Evolutionary conservation across 805 yeast genomes (phyloP).

Genomic region (Nakazawaea pomicola): DNA sequence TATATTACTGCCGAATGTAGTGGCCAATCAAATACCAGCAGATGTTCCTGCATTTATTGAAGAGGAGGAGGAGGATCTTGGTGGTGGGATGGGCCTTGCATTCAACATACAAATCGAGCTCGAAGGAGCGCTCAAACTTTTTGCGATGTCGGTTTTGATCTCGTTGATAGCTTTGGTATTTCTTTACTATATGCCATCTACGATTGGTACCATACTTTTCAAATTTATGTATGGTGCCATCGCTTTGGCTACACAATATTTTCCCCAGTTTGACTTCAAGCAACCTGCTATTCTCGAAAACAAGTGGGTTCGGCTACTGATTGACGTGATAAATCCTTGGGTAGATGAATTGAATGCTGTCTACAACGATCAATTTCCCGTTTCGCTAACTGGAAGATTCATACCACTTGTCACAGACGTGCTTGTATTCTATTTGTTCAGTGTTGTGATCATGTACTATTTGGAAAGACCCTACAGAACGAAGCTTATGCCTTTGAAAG

Average conservation of each 20-base stretch:
- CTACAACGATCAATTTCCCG: constrained; percentile 20
- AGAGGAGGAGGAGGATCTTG: constrained; percentile 20
- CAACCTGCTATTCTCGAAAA: background rate
- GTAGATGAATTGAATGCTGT: constrained; percentile 17
- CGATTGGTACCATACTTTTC: constrained; percentile 6
- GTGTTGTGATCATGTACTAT: background rate
- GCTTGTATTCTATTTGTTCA: constrained; percentile 30
- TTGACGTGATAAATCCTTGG: background rate
- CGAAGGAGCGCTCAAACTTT: background rate
- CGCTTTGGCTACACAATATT: background rate
- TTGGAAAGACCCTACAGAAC: constrained; percentile 5
- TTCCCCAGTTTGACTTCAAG: no score
- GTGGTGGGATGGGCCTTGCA: constrained; percentile 24
- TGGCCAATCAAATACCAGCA: no score
- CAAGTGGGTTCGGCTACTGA: background rate
- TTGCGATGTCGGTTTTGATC: background rate
- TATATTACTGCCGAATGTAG: constrained; percentile 13
- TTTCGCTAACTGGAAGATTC: constrained; percentile 32
- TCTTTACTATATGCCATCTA: constrained; percentile 13
- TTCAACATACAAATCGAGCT: constrained; percentile 10
- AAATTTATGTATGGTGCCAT: constrained; percentile 19
- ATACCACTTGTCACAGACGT: constrained; percentile 22
- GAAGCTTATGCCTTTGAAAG: constrained; percentile 35
- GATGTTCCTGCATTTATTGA: constrained; percentile 10
- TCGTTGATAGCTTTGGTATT: background rate